Conservation (phyloP, 495 filamentous ascomycete genomes). For the Penicillium tannophilum region DNA sequence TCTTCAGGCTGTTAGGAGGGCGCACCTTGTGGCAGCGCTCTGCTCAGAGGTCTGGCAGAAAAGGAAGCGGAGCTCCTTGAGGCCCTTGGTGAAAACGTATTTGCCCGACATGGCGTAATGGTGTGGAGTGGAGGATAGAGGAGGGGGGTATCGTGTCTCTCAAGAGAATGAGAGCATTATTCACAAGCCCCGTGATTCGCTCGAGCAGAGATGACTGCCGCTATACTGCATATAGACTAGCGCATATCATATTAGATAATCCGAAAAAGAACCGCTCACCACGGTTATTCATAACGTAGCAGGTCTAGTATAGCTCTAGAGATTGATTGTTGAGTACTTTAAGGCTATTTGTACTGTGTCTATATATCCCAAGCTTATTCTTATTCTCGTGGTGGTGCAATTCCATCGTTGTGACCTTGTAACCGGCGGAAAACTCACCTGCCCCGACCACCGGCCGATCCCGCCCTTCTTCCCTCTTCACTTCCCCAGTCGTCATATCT, state of each 20-base stretch:
- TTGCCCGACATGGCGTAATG: conserved; percentile 75
- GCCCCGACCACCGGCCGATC: conserved; percentile 29
- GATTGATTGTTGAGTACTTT: neutral
- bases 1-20: neutral
- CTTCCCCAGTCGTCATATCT: conserved; percentile 20
- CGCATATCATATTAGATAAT: conserved; percentile 36
- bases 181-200: conserved; percentile 32
- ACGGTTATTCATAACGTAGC: neutral
- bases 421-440: conserved; percentile 27
- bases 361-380: neutral
- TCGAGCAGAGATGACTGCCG: conserved; percentile 17
- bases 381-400: conserved; percentile 10
- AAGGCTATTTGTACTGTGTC: neutral
- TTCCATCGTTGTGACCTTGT: conserved; percentile 1
- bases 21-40: conserved; percentile 81
- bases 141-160: conserved; percentile 20
- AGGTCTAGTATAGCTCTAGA: neutral
- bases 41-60: conserved; percentile 93
- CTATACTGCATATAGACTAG: conserved; percentile 22
- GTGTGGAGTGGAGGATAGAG: conserved; percentile 6
- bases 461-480: conserved; percentile 26
- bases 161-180: conserved; percentile 25
- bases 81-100: conserved; percentile 81
- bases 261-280: conserved; percentile 25
- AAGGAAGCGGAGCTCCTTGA: conserved; percentile 96